phyloP scores from a whole-genome alignment of 2,329 filamentous ascomycete species.

The Parastagonospora avenae region DNA sequence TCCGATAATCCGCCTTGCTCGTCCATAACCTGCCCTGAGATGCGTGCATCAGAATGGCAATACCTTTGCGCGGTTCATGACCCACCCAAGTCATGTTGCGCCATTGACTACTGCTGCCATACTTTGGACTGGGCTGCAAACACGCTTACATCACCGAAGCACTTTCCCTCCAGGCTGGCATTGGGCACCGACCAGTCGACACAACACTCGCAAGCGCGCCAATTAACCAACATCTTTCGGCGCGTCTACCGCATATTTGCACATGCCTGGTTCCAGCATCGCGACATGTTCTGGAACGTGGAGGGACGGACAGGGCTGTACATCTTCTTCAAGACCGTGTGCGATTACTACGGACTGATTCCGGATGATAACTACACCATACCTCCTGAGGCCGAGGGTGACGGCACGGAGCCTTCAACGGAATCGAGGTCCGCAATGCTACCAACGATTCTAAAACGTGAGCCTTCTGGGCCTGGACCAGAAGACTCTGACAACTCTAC shows the following conservation, averaged over 20 bases:
- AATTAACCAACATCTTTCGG: constrained; percentile 92
- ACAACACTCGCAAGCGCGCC: constrained; percentile 68
- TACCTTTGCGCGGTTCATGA: constrained; percentile 98
- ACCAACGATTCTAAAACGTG: constrained; percentile 45
- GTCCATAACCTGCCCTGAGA: constrained; percentile 87
- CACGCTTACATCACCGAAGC: constrained; percentile 89
- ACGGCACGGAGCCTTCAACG: constrained; percentile 52
- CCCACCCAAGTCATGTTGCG: constrained; percentile 93
- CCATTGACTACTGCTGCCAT: constrained; percentile 98
- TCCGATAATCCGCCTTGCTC: constrained; percentile 90
- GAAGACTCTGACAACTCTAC: constrained; percentile 25
- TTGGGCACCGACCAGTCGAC: constrained; percentile 53
- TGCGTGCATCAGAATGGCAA: constrained; percentile 99
- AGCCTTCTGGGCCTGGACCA: constrained; percentile 30
- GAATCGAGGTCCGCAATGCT: constrained; percentile 52
- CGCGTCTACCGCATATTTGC: constrained; percentile 96
- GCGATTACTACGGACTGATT: constrained; percentile 86
- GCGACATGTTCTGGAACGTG: constrained; percentile 92
- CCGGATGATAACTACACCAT: constrained; percentile 96
- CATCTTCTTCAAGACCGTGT: constrained; percentile 95
- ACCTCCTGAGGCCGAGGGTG: constrained; percentile 83
- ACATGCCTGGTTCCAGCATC: constrained; percentile 98
- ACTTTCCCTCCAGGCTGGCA: constrained; percentile 85
- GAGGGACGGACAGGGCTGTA: constrained; percentile 92
- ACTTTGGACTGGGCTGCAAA: constrained; percentile 98